Percentiles rank a stretch among this genome's conserved stretches.
phyloP scores from a whole-genome alignment of 2,329 filamentous ascomycete species.

The Aspergillus fumigatiaffinis region DNA sequence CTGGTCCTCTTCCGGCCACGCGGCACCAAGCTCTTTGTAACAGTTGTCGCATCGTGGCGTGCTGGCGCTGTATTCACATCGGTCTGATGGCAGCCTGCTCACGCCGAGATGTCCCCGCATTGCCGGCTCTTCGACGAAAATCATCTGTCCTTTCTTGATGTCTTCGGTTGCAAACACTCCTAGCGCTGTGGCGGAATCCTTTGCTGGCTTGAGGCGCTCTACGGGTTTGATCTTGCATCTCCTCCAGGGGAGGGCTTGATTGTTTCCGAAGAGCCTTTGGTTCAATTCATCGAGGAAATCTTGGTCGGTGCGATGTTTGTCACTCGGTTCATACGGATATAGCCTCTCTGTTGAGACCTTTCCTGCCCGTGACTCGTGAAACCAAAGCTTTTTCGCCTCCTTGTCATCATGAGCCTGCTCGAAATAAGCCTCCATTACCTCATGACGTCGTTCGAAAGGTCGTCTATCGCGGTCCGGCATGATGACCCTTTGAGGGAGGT shows the following conservation, averaged over 20 bases:
- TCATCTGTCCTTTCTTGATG: constrained; percentile 21
- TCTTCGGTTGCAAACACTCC: constrained; percentile 25
- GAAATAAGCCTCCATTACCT: constrained; percentile 5
- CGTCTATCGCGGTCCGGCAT: constrained; percentile 20
- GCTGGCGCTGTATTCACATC: not conserved
- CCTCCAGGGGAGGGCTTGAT: constrained; percentile 9
- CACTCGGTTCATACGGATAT: constrained; percentile 27
- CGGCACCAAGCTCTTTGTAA: constrained; percentile 4
- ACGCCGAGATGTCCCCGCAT: constrained; percentile 31
- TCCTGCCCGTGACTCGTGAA: constrained; percentile 24
- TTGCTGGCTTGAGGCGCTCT: not conserved
- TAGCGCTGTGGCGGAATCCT: constrained; percentile 5
- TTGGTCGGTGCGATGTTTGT: constrained; percentile 16
- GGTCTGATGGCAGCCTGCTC: constrained; percentile 5
- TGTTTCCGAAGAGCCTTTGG: constrained; percentile 16
- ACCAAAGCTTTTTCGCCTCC: constrained; percentile 9
- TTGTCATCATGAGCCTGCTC: not conserved
- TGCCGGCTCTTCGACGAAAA: constrained; percentile 33
- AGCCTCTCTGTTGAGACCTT: constrained; percentile 9
- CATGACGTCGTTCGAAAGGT: constrained; percentile 17
- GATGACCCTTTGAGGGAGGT: constrained; percentile 11
- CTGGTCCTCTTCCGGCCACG: not conserved
- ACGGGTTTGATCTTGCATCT: constrained; percentile 8
- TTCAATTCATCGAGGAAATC: constrained; percentile 21
- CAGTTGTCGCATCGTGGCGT: constrained; percentile 28